Base-by-base conservation (phyloP, 2,329 filamentous ascomycete genomes). In the Beauveria asiatica region DNA sequence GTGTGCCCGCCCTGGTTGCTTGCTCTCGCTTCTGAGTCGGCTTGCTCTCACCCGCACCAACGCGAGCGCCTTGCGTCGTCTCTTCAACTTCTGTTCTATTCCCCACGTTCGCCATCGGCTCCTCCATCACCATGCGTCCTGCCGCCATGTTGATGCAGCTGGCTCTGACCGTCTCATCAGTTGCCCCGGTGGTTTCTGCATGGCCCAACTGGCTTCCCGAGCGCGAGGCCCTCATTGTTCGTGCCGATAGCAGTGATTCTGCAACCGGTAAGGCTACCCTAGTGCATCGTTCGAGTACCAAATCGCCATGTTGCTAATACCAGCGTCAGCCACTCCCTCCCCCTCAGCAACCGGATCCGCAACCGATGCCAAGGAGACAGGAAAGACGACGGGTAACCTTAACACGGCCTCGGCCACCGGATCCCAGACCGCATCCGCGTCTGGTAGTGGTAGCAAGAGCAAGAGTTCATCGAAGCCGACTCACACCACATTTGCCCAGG, bases 141-240 rank as follows among this genome's bases (percentile, higher is more conserved):
- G 72, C 78, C 64, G 71, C 71, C 53, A 74, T 75, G 54, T 66
- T 82, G 59, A 70, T 78, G 68, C 76, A 78, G 49, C 67, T 82
- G 65, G 76, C 81, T 56, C 64, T 80, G 59, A 74, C 83, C 65
- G 74, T 85, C 17, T 72, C 72, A 48, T 77, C 83, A 37, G 70
- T 84, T 57, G 72, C 79, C 9, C 75, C 78, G 17, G 64, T 82
- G 23, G 77, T 77, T n/a, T 76, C 80, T 58, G 82, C 78, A 60
- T 85, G 82, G 83, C 79, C 82, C 21, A 72, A 70, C 63, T 84
- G 80, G 78, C 72, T 85, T 42, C 82, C 82, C 19, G 76, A 80
- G 13, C 52, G 78, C 41, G 78, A 84, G 64, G 68, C 78, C 16
- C 68, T 87, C 41, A 72, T 85, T 45, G 81, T 80, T 54, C 77